These are phyloP conservation scores for Pseudognaphalium luteoalbum DNA, from an alignment of 129 eudicot genomes.

Conservation along the genomic window DNA sequence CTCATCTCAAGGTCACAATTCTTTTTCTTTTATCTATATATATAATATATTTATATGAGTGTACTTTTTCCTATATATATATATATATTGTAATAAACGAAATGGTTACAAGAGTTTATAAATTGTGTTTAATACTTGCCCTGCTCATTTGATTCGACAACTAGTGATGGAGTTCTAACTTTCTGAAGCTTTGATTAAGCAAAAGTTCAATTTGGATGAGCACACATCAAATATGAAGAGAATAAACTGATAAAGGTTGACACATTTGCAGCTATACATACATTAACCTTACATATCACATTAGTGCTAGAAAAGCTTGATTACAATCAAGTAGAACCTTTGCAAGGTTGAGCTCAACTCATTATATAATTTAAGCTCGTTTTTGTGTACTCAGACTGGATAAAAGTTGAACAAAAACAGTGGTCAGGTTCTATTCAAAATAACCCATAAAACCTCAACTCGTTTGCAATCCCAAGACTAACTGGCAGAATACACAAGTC, in stretches of 20 bases:
- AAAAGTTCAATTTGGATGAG: not conserved
- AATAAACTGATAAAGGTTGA: not conserved
- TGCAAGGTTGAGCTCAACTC: not conserved
- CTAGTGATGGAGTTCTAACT: too few relatives aligned
- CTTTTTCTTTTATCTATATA: constrained; percentile 37
- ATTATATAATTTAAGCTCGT: not conserved
- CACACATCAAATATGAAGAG: not conserved
- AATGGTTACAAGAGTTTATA: constrained; percentile 18
- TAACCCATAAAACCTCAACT: too few relatives aligned
- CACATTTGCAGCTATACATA: not conserved
- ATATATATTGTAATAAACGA: constrained; percentile 32
- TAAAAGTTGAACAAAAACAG: too few relatives aligned
- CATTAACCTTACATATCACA: not conserved
- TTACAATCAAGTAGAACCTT: not conserved
- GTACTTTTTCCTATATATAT: constrained; percentile 13
- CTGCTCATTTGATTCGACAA: not conserved
- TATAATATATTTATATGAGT: constrained; percentile 4
- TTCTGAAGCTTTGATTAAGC: not conserved
- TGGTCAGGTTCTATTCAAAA: too few relatives aligned
- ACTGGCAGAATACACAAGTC: not conserved
- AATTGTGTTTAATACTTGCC: not conserved
- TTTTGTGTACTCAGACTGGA: too few relatives aligned
- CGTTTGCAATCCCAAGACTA: not conserved
- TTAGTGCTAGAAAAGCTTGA: not conserved
- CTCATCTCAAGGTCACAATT: constrained; percentile 89